Evolutionary conservation across 1,139 yeast genomes (phyloP).

Genomic region (Wickerhamomyces sp.): DNA sequence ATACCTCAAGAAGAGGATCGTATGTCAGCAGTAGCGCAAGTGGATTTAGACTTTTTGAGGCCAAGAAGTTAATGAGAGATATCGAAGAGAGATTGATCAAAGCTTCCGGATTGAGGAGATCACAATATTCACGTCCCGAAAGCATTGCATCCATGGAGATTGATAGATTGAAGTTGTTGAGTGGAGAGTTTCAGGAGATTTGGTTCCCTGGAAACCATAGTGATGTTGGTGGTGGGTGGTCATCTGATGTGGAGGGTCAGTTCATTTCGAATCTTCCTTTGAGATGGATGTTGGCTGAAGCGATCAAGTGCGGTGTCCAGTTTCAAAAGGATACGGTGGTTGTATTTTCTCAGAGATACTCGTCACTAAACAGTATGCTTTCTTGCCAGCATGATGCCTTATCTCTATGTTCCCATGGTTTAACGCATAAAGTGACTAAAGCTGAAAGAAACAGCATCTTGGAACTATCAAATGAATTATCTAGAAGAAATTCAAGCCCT

Average conservation of each 20-base stretch:
- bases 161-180: constrained; percentile 16
- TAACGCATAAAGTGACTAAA: constrained; percentile 14
- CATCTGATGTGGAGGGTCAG: constrained; percentile 35
- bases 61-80: constrained; percentile 8
- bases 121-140: background rate
- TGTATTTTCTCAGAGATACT: constrained; percentile 34
- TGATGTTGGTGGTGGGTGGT: constrained; percentile 65
- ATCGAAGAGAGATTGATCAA: constrained; percentile 3
- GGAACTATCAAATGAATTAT: constrained; percentile 12
- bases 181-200: constrained; percentile 22
- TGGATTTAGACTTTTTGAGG: constrained; percentile 3
- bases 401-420: constrained; percentile 15
- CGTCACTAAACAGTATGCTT: constrained; percentile 35
- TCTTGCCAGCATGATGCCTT: constrained; percentile 47
- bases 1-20: background rate
- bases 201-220: constrained; percentile 69
- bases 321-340: constrained; percentile 38
- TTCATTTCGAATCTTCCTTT: constrained; percentile 42
- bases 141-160: constrained; percentile 3
- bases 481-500: constrained; percentile 8
- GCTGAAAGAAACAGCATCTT: constrained; percentile 11
- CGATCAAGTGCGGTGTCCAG: constrained; percentile 42
- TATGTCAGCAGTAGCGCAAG: background rate
- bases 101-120: background rate
- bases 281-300: constrained; percentile 55